phyloP scores from a whole-genome alignment of 768 basidiomycete genomes.

The Dacryopinax primogenitus region DNA sequence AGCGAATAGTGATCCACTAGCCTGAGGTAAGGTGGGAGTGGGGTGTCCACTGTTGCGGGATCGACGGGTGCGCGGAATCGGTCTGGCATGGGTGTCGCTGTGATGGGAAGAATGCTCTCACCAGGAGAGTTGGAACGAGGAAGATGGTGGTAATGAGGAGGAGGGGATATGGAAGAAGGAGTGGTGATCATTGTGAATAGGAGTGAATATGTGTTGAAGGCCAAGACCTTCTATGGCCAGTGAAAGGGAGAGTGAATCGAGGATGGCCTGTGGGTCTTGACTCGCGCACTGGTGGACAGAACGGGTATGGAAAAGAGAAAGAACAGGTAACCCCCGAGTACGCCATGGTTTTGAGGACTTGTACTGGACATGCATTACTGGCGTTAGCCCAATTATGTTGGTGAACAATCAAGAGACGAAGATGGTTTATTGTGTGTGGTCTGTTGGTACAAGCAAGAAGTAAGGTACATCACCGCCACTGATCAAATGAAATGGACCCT shows the following conservation, averaged over 20 bases:
- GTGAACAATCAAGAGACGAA: background rate
- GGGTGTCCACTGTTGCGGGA: conserved; percentile 6
- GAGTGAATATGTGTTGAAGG: background rate
- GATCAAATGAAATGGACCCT: too few relatives aligned
- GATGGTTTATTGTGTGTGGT: background rate
- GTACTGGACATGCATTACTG: background rate
- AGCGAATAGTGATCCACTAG: conserved; percentile 74
- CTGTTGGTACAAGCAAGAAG: too few relatives aligned
- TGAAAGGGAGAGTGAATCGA: background rate
- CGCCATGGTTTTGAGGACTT: background rate
- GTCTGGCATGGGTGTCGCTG: background rate
- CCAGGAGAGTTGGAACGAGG: background rate
- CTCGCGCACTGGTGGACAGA: background rate
- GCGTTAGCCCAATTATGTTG: background rate
- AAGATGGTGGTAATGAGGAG: background rate
- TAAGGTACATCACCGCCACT: too few relatives aligned
- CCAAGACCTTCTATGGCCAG: background rate
- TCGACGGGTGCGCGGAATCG: background rate
- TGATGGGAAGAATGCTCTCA: background rate
- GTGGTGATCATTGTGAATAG: background rate
- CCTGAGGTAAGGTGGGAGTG: conserved; percentile 69
- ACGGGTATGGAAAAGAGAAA: background rate
- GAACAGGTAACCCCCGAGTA: background rate
- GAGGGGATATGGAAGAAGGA: background rate
- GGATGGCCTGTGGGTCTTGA: background rate